Base-by-base conservation (phyloP, 768 basidiomycete genomes). In the Phanerochaete sordida region DNA sequence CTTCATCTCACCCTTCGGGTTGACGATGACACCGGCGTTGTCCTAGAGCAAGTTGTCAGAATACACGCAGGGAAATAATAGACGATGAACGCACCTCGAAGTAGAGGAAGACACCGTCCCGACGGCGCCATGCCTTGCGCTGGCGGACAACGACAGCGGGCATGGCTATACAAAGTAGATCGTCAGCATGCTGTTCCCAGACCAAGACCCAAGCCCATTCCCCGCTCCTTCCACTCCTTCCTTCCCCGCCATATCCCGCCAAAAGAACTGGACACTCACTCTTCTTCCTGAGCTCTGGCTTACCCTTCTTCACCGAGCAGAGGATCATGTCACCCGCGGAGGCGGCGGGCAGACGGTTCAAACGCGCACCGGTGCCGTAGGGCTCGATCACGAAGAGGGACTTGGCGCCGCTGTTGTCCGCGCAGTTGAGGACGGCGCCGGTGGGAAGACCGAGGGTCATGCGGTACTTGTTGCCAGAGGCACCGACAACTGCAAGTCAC, bases 1-100 rank as follows among this genome's bases (percentile, higher is more conserved):
- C 83, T 99, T 99, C 97, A 99, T 99, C 81, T 99, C 97, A 70
- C 96, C 96, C 84, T 98, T 98, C 72, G 92, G 90, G 81, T 97
- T 98, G 69, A 98, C 94, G 63, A 96, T 96, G 57, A 96, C 95
- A 75, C 95, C 94, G 45, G 94, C 95, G 73, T 95, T 95, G 77
- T 96, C 94, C 89, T 89, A 55, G 26, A 24, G 33, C 21, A 33
- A 3, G 23, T 30, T 13, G 27, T 46, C 11, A 33, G 49, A 44
- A 21, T 23, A 53, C 31, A 51, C 13, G 39, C 13, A 44, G 39
- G 16, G 23, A 0, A 33, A 3, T 16, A 16, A 31, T 27, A 2
- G 19, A 47, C 21, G 4, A 3, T 46, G 15, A 7, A 72, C 82
- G 47, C 58, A 87, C 89, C 84, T 96, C 94, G 65, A 96, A 97